Evolutionary conservation across 2,329 filamentous ascomycete species (phyloP), one percentile per base, ranked within the genome.

Genomic region (Zalaria obscura): DNA sequence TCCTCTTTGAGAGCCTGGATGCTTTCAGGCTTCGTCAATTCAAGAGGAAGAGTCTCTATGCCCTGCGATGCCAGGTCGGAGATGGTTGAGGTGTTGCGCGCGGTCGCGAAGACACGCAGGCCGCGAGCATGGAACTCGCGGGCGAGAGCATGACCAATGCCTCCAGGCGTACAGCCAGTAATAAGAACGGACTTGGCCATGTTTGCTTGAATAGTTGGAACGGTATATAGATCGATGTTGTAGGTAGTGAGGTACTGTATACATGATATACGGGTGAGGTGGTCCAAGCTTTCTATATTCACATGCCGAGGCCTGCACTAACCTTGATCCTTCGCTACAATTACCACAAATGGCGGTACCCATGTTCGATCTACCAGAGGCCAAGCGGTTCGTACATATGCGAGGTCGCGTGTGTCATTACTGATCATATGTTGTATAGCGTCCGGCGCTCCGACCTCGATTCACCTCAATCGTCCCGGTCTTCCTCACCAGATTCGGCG

Each of bases 91-190:
- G 66, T 62, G 42, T 70, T 62, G 50, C 74, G 67, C 8, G 73
- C 73, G 3, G 73, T 76, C 8, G 72, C 73, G 41, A 78, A 68
- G 41, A 79, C 75, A 25, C 69, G 66, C 43, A 72, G 60, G 39
- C 71, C 71, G 50, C 61, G 55, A 27, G 55, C 57, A 42, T 73
- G 64, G 52, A 78, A 78, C 50, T 76, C 72, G 11, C 65, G 62
- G 1, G 73, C 72, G 9, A 79, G 63, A 10, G 68, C 67, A 50
- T 78, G 67, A 27, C 75, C 75, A 46, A 78, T 76, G 40, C 71
- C 70, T 33, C 72, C 71, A 5, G 71, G 67, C 2, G 64, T 68
- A 52, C 70, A 57, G 47, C 57, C 56, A n/a, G 57, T 59, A 35
- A 61, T 55, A 11, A 60, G 51, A 11, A 59, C 55, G 9, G 52